Conservation (phyloP, 75 land plant genomes). For the Selaginella moellendorffii region DNA sequence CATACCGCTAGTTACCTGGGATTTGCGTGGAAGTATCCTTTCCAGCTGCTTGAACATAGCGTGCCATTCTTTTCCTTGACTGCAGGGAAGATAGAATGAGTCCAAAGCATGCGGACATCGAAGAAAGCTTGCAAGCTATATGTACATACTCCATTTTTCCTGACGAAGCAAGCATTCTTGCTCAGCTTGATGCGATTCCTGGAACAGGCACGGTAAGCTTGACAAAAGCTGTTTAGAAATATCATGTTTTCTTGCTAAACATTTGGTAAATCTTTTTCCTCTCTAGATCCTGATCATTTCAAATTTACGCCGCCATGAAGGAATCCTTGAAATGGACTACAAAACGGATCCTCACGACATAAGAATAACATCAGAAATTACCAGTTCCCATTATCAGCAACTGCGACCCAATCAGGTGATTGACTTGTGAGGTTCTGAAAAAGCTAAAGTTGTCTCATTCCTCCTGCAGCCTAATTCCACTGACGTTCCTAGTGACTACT, state of each 20-base stretch:
- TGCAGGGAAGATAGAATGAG: background rate
- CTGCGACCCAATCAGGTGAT: constrained; percentile 4
- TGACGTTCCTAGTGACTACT: constrained; percentile 3
- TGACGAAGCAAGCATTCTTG: constrained; percentile 7
- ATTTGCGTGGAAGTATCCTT: constrained; percentile 8
- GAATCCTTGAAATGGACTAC: background rate
- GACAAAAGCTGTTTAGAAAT: background rate
- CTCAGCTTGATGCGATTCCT: constrained; percentile 7
- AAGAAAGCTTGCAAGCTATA: constrained; percentile 7
- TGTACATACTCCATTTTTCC: constrained; percentile 9
- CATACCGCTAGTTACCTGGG: constrained; percentile 2
- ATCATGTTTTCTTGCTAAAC: background rate
- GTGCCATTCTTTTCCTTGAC: constrained; percentile 1
- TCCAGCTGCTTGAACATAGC: background rate
- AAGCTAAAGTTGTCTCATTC: background rate
- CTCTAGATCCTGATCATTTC: constrained; percentile 6
- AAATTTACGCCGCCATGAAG: constrained; percentile 7
- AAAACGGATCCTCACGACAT: constrained; percentile 10
- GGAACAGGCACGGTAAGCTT: constrained; percentile 5
- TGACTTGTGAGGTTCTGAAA: background rate
- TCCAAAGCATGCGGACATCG: constrained; percentile 4
- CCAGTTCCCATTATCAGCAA: constrained; percentile 9
- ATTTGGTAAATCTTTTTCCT: background rate
- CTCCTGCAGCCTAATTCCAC: constrained; percentile 5
- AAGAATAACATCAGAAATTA: constrained; percentile 7